Conservation (phyloP, 2,329 filamentous ascomycete species). For the Cladosporium oxysporum region DNA sequence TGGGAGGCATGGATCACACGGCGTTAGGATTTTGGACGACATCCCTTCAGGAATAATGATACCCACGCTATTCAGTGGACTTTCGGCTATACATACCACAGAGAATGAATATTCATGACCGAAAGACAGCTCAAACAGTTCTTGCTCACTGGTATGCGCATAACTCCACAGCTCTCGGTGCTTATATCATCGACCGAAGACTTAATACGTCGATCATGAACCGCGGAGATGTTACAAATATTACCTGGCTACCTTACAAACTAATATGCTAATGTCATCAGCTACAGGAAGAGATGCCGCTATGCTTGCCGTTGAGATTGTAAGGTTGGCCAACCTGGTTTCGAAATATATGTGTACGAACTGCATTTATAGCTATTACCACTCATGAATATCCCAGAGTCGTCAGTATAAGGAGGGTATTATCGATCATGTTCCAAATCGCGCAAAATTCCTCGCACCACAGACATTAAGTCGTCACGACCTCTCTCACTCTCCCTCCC, state of each 20-base stretch:
- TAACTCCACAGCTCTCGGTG: not conserved
- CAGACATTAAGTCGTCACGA: not conserved
- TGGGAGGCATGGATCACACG: constrained; percentile 3
- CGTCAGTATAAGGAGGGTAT: constrained; percentile 6
- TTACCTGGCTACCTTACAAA: not conserved
- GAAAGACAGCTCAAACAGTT: not conserved
- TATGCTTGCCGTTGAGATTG: not conserved
- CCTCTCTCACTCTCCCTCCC: not conserved
- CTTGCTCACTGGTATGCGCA: not conserved
- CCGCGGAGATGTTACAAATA: not conserved
- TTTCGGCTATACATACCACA: constrained; percentile 12
- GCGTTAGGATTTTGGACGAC: constrained; percentile 7
- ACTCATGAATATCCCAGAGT: not conserved
- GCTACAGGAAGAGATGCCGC: not conserved
- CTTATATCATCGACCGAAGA: not conserved
- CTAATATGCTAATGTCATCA: not conserved
- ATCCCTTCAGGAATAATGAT: constrained; percentile 8
- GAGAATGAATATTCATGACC: constrained; percentile 6
- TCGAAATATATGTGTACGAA: not conserved
- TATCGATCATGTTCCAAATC: not conserved
- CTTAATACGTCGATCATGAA: not conserved
- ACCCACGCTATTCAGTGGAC: constrained; percentile 11
- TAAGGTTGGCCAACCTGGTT: constrained; percentile 6
- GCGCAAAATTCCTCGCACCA: not conserved
- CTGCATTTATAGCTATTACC: not conserved